Conservation (phyloP, 2,329 filamentous ascomycete species). For the Talaromyces pinophilus region DNA sequence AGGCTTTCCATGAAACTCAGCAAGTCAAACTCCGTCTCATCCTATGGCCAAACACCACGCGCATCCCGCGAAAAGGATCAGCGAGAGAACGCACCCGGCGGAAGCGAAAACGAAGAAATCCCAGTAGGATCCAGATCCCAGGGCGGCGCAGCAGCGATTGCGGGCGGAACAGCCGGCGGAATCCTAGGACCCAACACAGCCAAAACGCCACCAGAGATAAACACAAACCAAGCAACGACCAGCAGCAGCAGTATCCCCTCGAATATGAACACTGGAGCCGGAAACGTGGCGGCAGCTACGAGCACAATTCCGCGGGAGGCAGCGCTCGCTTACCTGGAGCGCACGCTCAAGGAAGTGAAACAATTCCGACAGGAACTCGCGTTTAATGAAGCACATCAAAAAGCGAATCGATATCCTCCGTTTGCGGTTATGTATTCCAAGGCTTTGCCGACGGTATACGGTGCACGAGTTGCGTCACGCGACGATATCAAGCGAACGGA, state of each 20-base stretch:
- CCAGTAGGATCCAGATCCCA: background rate
- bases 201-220: slow-evolving; percentile 34
- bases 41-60: slow-evolving; percentile 24
- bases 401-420: slow-evolving; percentile 76
- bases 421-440: slow-evolving; percentile 84
- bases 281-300: slow-evolving; percentile 28
- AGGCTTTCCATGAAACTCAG: slow-evolving; percentile 38
- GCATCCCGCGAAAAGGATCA: slow-evolving; percentile 22
- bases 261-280: background rate
- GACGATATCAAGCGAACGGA: slow-evolving; percentile 75
- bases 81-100: slow-evolving; percentile 19
- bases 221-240: slow-evolving; percentile 29
- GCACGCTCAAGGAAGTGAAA: slow-evolving; percentile 70
- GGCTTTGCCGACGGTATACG: slow-evolving; percentile 79
- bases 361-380: slow-evolving; percentile 74
- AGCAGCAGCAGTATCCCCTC: slow-evolving; percentile 28
- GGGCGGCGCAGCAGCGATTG: background rate
- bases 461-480: slow-evolving; percentile 69
- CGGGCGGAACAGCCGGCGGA: background rate
- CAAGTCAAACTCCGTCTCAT: slow-evolving; percentile 21
- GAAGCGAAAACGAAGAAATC: slow-evolving; percentile 9
- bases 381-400: slow-evolving; percentile 60
- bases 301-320: slow-evolving; percentile 56
- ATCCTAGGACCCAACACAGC: slow-evolving; percentile 18
- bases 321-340: slow-evolving; percentile 68